Base-by-base conservation (phyloP, 768 basidiomycete species). In the Naematelia aurantialba region DNA sequence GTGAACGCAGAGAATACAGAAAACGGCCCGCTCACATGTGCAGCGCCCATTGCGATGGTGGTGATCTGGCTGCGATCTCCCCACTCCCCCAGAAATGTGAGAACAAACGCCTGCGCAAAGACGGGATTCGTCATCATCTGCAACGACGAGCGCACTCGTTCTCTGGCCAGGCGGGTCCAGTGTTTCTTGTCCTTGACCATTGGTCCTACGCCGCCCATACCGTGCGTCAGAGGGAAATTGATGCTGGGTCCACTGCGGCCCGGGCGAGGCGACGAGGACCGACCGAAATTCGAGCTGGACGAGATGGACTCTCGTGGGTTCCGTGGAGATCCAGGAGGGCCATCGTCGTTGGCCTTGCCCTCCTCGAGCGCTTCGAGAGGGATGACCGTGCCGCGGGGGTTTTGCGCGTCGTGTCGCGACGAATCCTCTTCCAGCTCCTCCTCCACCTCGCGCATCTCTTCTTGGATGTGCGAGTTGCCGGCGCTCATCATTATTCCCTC, bases 71-170 rank as follows among this genome's bases (percentile, higher is more conserved):
- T 94, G 54, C 94, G 80, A 79, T 98, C 96, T 0, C 96, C 94
- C 96, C 96, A 98, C 79, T 99, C 96, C 10, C 93, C 96, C n/a
- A 99, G 81, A 78, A 97, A 97, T 0, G 94, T 98, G 60, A 99
- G 81, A 29, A 94, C 80, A 70, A 99, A 97, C 0, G 91, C 85
- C 77, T 99, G 92, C 1, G 92, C 91, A 71, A 97, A 94, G 1
- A 96, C 90, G 0, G 94, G 94, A 0, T 89, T 91, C 19, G 97
- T 79, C 65, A 93, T 77, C 17, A 92, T 79, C 68, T 85, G 86
- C 74, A 84, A 87, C 68, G 91, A 86, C 74, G 93, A 93, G 67
- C 90, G 82, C 4, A 84, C 79, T 8, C 91, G 87, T 19, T 93
- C 87, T 17, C 70, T 67, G 45, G 82, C 21, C 2, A 51, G 39